Base-by-base conservation (phyloP, 2,329 filamentous ascomycete genomes). In the Talaromyces sp. region DNA sequence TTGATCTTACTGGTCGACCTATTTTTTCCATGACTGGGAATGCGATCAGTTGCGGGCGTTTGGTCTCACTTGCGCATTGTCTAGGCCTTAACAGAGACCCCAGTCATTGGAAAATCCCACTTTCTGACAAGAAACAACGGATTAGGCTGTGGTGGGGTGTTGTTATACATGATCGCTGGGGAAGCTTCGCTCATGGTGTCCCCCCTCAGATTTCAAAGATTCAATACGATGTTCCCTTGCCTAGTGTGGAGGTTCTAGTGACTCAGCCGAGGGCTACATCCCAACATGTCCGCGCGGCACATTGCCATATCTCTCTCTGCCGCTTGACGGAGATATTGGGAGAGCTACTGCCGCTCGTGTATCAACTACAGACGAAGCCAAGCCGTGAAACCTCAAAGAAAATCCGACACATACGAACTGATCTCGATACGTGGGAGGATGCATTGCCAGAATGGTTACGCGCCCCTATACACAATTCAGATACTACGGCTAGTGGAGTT, bases 11-110 rank as follows among this genome's bases (percentile, higher is more conserved):
- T 0, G 86, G 85, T 1, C 77, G 85, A 2, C 85, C 86, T 1
- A 83, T 83, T 7, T 85, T 84, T 7, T 84, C 83, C 1, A 81
- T 87, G 68, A 82, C 85, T 6, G 84, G 84, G 0, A 85, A 85
- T 66, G 80, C 82, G 8, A 79, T 82, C 32, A 81, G 81, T 15
- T 81, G 80, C 62, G 82, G 82, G 0, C 80, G 82, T 4, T 82
- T 80, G 22, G 76, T 84, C 11, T 81, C 81, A 4, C 73, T 85
- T 25, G 81, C 83, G 9, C 82, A 85, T 63, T 83, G 81, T 19
- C 79, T 84, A 60, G 83, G 83, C 0, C 71, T 85, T 42, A 84
- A 85, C 63, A 77, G 83, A 30, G 81, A 85, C 65, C 81, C 82
- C 13, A 79, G 77, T 4, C 75, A 77, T 60, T 85, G 82, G 82